Conservation (phyloP, 768 basidiomycete genomes). For the Leccinum rimulosum region DNA sequence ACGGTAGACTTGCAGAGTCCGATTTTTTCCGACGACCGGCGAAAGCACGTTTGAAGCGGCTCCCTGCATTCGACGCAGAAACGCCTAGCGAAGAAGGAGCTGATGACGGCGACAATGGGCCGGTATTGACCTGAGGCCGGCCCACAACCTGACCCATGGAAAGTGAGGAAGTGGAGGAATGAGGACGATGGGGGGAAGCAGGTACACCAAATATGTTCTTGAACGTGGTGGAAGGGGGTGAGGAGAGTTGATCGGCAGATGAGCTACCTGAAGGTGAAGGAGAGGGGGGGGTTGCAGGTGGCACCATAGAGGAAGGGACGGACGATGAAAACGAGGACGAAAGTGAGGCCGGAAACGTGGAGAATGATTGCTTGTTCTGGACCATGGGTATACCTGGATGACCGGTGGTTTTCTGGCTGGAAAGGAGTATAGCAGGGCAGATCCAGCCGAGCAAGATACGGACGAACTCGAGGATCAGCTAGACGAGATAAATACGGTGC, state of each 20-base stretch:
- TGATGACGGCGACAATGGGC: conserved; percentile 26
- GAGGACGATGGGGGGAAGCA: conserved; percentile 24
- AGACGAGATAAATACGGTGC: conserved; percentile 30
- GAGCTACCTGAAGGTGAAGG: conserved; percentile 43
- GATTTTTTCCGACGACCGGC: conserved; percentile 35
- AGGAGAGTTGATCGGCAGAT: conserved; percentile 41
- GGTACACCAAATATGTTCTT: conserved; percentile 32
- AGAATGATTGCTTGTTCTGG: conserved; percentile 37
- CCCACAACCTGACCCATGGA: conserved; percentile 36
- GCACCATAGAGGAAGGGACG: conserved; percentile 39
- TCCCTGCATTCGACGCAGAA: conserved; percentile 24
- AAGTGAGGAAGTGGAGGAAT: conserved; percentile 25
- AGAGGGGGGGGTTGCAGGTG: conserved; percentile 35
- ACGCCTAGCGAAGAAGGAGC: conserved; percentile 22
- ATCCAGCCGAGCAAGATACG: conserved; percentile 27
- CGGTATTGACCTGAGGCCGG: conserved; percentile 27
- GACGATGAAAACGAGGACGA: conserved; percentile 47
- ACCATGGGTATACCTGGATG: conserved; percentile 25
- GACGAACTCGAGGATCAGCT: conserved; percentile 26
- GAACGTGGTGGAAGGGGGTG: conserved; percentile 35
- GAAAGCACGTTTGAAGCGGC: conserved; percentile 31
- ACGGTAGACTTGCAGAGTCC: conserved; percentile 19
- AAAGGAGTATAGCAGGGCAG: conserved; percentile 12
- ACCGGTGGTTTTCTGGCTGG: conserved; percentile 19
- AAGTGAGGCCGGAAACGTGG: conserved; percentile 40